Conservation (phyloP, 2,329 filamentous ascomycete genomes). For the Fusarium albosuccineum region DNA sequence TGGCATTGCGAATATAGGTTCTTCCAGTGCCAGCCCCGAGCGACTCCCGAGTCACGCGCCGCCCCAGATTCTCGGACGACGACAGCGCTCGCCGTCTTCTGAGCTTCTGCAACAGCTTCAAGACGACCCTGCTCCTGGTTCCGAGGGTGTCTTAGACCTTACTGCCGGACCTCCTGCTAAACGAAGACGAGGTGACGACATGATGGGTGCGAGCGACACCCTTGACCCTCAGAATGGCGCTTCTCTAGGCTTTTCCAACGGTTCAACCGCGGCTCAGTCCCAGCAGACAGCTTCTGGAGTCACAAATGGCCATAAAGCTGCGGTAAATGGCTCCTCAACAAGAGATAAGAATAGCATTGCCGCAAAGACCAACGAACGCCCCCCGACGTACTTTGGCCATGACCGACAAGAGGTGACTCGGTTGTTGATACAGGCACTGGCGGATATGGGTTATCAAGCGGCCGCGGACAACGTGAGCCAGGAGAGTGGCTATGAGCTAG, state of each 20-base stretch:
- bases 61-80: conserved; percentile 65
- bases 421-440: conserved; percentile 90
- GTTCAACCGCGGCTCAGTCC: conserved; percentile 55
- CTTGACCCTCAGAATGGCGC: conserved; percentile 69
- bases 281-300: conserved; percentile 42
- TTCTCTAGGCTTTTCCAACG: conserved; percentile 52
- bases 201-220: conserved; percentile 72
- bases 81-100: conserved; percentile 61
- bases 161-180: conserved; percentile 50
- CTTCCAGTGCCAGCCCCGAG: conserved; percentile 49
- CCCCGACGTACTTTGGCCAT: conserved; percentile 79
- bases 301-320: conserved; percentile 64
- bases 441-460: conserved; percentile 86
- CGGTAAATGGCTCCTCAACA: conserved; percentile 68
- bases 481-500: conserved; percentile 89
- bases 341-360: conserved; percentile 42
- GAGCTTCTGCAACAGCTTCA: conserved; percentile 51
- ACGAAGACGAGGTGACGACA: conserved; percentile 71
- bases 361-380: conserved; percentile 25
- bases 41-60: conserved; percentile 45
- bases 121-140: conserved; percentile 42
- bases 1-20: conserved; percentile 57
- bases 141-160: conserved; percentile 37
- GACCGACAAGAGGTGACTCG: conserved; percentile 93
- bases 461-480: conserved; percentile 81